Evolutionary conservation across 805 yeast species (phyloP).

Genomic region (Metschnikowia colocasiae): DNA sequence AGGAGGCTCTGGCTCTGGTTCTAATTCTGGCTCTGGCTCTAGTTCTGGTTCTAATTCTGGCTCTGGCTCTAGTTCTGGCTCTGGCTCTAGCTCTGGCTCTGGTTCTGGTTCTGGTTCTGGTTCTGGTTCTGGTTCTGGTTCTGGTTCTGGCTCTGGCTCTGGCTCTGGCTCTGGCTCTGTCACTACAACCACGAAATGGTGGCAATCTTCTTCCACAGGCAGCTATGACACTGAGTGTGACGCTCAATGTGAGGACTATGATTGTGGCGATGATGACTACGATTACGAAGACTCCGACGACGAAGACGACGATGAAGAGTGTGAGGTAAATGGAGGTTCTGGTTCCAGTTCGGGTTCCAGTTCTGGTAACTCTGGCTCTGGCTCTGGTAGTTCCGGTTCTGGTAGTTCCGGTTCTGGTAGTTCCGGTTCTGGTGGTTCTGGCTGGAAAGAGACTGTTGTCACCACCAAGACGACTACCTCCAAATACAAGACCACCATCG

Average conservation of each 20-base stretch:
- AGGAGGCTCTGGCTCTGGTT: conserved; percentile 6
- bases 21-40: neutral
- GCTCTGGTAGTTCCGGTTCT: neutral
- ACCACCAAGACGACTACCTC: conserved; percentile 12
- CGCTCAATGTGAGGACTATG: conserved; percentile 16
- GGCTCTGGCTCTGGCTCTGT: conserved; percentile 5
- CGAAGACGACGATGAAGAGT: conserved; percentile 14
- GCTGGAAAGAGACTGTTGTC: conserved; percentile 8
- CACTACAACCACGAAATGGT: conserved; percentile 13
- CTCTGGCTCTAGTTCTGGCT: neutral
- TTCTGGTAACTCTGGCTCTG: conserved; percentile 2
- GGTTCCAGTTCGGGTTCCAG: neutral
- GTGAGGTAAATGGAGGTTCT: conserved; percentile 4
- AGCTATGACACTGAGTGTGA: conserved; percentile 14
- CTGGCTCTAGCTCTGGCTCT: conserved; percentile 6
- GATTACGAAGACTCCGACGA: conserved; percentile 18
- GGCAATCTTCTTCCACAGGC: conserved; percentile 12
- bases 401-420: conserved; percentile 6
- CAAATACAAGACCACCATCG: conserved; percentile 14
- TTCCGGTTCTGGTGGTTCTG: conserved; percentile 5
- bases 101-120: conserved; percentile 1
- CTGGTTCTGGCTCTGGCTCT: neutral
- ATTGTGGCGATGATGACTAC: conserved; percentile 19
- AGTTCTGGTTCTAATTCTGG: conserved; percentile 4
- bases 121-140: neutral